Evolutionary conservation across 1,284 basidiomycete species (phyloP), one percentile per base, ranked within the genome.

Genomic region (Trichosporon faecale): DNA sequence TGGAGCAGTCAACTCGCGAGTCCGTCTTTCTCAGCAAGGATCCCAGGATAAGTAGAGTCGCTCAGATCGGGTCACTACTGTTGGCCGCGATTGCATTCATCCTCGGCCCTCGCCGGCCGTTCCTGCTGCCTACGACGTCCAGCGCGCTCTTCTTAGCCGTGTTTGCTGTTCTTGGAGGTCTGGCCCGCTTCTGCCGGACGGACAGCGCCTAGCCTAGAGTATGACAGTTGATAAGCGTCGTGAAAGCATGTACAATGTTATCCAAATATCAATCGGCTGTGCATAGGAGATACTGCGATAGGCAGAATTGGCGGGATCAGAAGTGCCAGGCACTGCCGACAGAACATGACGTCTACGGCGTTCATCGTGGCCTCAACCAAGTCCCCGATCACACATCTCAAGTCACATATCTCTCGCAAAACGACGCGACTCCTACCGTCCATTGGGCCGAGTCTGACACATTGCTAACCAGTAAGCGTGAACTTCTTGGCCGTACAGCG

Each of bases 1-100:
- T 72, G 68, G 83, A 86, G n/a, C 86, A 88, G 63, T 40, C 35
- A 5, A 37, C 23, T 4, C 63, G 21, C 18, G 33, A 37, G 21
- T 11, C 63, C 8, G 33, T 11, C 29, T 12, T n/a, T 0, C 6
- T 37, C 16, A 25, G 21, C 33, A 64, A 40, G 14, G 35, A 27
- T 16, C 11, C 6, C 7, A 37, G 57, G 16, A 61, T 33, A 9
- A 18, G 27, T n/a, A 29, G 29, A n/a, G 57, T 18, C 16, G 29
- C 57, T 8, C 16, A 31, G 29, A 12, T 61, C 7, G 29, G 7
- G 16, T 29, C 57, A 6, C 6, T n/a, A 16, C 2, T 61, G 1
- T 29, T 61, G 4, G 57, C 57, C 7, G 35, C 3, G 4, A 37
- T 27, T 5, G 63, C 35, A 3, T 64, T 64, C 6, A n/a, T 64